phyloP scores from a whole-genome alignment of 2,329 filamentous ascomycete genomes.

The Cadophora sp. region DNA sequence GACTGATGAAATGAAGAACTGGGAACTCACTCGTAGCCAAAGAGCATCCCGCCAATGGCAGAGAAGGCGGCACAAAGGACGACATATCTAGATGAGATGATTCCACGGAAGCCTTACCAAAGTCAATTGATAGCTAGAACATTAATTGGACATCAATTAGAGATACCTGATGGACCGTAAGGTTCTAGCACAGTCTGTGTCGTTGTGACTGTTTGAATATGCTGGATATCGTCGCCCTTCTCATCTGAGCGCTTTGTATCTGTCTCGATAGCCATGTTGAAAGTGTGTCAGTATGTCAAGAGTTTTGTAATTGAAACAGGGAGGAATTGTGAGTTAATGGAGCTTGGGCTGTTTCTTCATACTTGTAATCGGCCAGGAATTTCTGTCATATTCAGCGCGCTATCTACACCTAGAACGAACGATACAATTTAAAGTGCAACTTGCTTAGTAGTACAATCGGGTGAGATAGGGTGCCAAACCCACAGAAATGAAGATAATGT shows the following conservation, averaged over 20 bases:
- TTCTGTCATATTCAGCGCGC: too few species aligned
- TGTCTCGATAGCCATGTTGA: background rate
- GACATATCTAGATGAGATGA: slow-evolving; percentile 8
- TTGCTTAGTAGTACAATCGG: too few species aligned
- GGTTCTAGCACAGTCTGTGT: background rate
- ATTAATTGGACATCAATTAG: background rate
- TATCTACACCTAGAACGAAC: too few species aligned
- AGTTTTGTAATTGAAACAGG: background rate
- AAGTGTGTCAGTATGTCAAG: too few species aligned
- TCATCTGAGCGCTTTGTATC: background rate
- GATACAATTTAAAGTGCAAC: too few species aligned
- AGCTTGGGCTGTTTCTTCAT: background rate
- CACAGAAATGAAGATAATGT: too few species aligned
- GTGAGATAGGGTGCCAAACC: too few species aligned
- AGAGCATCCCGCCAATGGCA: slow-evolving; percentile 10
- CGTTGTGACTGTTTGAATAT: background rate
- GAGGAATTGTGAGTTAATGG: background rate
- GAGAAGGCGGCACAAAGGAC: slow-evolving; percentile 13
- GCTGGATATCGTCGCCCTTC: background rate
- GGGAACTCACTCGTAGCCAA: slow-evolving; percentile 13
- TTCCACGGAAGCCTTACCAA: background rate
- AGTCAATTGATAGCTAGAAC: background rate
- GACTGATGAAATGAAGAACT: background rate
- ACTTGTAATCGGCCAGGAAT: background rate
- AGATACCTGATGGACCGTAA: slow-evolving; percentile 10